Percentiles rank a stretch among this genome's conserved stretches.
Conservation (phyloP, 352 stramenopile genomes). For the Nothophytophthora sp. region DNA sequence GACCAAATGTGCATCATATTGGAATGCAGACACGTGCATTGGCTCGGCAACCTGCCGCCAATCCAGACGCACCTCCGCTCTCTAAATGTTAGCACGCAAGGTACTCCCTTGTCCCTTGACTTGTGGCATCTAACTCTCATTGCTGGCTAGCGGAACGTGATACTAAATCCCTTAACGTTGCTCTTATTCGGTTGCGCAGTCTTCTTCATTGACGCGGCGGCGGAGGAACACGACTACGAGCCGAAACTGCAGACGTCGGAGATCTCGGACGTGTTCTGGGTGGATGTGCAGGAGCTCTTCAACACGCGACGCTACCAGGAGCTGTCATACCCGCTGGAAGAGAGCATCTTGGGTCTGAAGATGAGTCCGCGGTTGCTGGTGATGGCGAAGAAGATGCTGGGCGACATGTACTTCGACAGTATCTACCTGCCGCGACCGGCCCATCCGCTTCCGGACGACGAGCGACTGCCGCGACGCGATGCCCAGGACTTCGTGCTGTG, state of each 20-base stretch:
- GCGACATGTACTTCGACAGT: slow-evolving; percentile 62
- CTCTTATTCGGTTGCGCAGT: slow-evolving; percentile 30
- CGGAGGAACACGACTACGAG: slow-evolving; percentile 46
- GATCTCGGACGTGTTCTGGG: slow-evolving; percentile 82
- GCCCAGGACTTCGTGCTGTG: slow-evolving; percentile 83
- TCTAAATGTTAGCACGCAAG: slow-evolving; percentile 69
- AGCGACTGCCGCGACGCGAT: slow-evolving; percentile 34
- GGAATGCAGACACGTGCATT: slow-evolving; percentile 61
- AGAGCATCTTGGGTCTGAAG: slow-evolving; percentile 47
- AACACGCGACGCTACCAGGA: slow-evolving; percentile 54
- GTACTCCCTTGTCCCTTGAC: slow-evolving; percentile 18
- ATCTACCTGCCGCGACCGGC: slow-evolving; percentile 77
- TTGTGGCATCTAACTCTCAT: background rate
- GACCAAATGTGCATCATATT: background rate
- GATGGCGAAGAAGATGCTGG: slow-evolving; percentile 38
- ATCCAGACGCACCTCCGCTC: slow-evolving; percentile 67
- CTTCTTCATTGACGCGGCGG: slow-evolving; percentile 66
- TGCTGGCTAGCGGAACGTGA: background rate
- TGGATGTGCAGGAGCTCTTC: slow-evolving; percentile 79
- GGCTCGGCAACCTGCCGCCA: slow-evolving; percentile 57
- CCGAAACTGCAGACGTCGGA: slow-evolving; percentile 62
- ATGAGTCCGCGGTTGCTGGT: slow-evolving; percentile 33
- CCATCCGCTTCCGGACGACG: slow-evolving; percentile 37
- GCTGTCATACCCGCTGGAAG: slow-evolving; percentile 60
- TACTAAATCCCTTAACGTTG: background rate